Base-by-base conservation (phyloP, 2,329 filamentous ascomycete species). In the Aotearoamyces nothofagi region DNA sequence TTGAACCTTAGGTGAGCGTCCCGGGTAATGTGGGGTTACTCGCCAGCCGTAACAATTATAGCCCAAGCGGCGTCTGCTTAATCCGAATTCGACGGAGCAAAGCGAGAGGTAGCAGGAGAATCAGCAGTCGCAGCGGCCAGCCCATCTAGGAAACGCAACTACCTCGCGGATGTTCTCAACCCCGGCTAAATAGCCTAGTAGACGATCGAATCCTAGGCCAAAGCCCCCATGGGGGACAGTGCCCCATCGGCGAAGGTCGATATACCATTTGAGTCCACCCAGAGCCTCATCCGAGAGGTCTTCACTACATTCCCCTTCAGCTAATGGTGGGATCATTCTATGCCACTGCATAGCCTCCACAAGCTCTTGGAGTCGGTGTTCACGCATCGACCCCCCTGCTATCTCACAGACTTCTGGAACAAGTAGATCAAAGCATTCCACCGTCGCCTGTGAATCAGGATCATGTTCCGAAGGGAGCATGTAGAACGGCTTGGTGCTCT, bases 401-500 rank as follows among this genome's bases (percentile, higher is more conserved):
- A 81, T 57, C 48, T 82, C 77, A 43, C 71, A 73, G 15, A 74
- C 56, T 32, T 77, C 71, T 8, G 75, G 75, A 12, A 80, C 60
- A 4, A 82, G 61, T 15, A 82, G 61, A 49, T 82, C 77, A 47
- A 82, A 81, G 49, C 75, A 80, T 13, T 74, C 70, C 3, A 74
- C 74, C 2, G 74, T 79, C 22, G 45, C 41, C 10, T 26, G 24
- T 12, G 24, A 26, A 13, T 27, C 22, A 10, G 20, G 12, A 5
- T 23, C 13, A 13, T 16, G 24, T 12, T 42, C 33, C 2, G 67
- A 69, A 10, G 71, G 69, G 2, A 69, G 53, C 79, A 84, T 86
- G 53, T 86, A 98, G 55, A 96, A 98, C 8, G 87, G 82, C 56
- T 98, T 98, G 50, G 90, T 73, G 26, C 63, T 60, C 39, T 70